Percentiles rank a stretch among this genome's conserved stretches.
phyloP scores from a whole-genome alignment of 108 stramenopile genomes.

The Seminavis robusta region DNA sequence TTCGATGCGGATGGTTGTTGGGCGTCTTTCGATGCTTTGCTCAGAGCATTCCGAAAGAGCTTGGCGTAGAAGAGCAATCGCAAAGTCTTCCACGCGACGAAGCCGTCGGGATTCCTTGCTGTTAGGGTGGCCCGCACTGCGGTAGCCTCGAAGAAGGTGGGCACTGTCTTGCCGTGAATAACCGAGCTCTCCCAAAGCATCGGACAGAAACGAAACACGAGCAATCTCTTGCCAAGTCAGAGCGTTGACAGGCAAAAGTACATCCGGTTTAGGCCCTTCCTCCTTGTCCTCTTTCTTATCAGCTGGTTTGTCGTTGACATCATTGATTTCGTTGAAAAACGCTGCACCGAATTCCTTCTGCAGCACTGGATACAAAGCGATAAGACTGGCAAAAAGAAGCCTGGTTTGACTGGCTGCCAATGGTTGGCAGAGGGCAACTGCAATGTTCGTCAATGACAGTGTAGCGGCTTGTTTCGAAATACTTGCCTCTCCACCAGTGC shows the following conservation, averaged over 20 bases:
- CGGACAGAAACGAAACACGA: conserved; percentile 58
- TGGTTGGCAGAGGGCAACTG: conserved; percentile 71
- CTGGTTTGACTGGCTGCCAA: conserved; percentile 56
- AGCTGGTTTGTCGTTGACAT: conserved; percentile 26
- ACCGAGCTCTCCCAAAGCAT: conserved; percentile 78
- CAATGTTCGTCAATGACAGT: conserved; percentile 47
- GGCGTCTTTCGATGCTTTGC: neutral
- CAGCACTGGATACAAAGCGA: conserved; percentile 49
- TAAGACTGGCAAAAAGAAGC: conserved; percentile 62
- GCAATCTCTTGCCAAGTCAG: conserved; percentile 87
- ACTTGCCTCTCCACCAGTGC: conserved; percentile 10
- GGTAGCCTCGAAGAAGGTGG: conserved; percentile 70
- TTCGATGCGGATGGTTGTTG: conserved; percentile 16
- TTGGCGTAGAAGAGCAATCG: conserved; percentile 54
- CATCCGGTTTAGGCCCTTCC: conserved; percentile 17
- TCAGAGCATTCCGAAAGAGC: conserved; percentile 16
- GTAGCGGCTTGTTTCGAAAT: conserved; percentile 40
- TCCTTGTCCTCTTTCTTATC: conserved; percentile 30
- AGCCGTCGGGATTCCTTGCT: conserved; percentile 81
- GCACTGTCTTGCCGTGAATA: conserved; percentile 61
- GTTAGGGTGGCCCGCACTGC: conserved; percentile 84
- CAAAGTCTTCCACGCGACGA: conserved; percentile 68
- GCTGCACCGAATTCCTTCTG: conserved; percentile 62
- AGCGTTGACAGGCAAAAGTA: conserved; percentile 70
- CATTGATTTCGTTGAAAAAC: conserved; percentile 53